A percentile compares a stretch with the other conserved stretches of the same genome.
phyloP scores from a whole-genome alignment of 2,329 filamentous ascomycete species.

The Fusarium multiceps region DNA sequence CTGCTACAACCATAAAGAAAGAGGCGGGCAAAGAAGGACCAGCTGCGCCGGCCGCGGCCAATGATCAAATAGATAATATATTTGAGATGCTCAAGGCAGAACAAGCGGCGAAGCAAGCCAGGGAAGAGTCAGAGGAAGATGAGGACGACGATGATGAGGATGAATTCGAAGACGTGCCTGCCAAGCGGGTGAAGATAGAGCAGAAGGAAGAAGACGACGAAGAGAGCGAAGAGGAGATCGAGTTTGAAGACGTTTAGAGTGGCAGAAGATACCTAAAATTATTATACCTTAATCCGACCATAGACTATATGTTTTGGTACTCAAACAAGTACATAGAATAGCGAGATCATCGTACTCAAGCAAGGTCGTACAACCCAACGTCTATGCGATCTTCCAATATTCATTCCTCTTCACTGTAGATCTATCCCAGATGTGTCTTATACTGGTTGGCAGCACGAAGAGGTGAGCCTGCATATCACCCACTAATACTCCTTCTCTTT shows the following conservation, averaged over 20 bases:
- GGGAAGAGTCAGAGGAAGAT: constrained; percentile 51
- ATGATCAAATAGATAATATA: constrained; percentile 71
- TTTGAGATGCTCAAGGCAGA: constrained; percentile 74
- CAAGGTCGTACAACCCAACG: not conserved
- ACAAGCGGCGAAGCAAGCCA: constrained; percentile 60
- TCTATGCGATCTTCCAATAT: not conserved
- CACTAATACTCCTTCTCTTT: not conserved
- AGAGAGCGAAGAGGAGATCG: constrained; percentile 61
- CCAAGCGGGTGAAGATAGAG: constrained; percentile 72
- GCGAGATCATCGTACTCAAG: not conserved
- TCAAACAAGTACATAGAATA: too few species aligned
- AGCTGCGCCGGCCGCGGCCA: constrained; percentile 59
- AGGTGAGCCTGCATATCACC: too few species aligned
- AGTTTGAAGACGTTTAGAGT: constrained; percentile 68
- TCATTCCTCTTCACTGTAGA: not conserved
- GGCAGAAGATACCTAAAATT: not conserved
- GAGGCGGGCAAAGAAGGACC: constrained; percentile 59
- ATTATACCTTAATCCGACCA: not conserved
- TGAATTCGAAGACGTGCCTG: constrained; percentile 62
- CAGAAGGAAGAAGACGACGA: constrained; percentile 54
- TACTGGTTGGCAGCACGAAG: not conserved
- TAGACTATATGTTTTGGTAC: not conserved
- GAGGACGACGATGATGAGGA: constrained; percentile 57
- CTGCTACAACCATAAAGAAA: constrained; percentile 47
- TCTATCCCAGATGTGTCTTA: not conserved